Base-by-base conservation (phyloP, 2,329 filamentous ascomycete species). In the Rachicladosporium sp. region DNA sequence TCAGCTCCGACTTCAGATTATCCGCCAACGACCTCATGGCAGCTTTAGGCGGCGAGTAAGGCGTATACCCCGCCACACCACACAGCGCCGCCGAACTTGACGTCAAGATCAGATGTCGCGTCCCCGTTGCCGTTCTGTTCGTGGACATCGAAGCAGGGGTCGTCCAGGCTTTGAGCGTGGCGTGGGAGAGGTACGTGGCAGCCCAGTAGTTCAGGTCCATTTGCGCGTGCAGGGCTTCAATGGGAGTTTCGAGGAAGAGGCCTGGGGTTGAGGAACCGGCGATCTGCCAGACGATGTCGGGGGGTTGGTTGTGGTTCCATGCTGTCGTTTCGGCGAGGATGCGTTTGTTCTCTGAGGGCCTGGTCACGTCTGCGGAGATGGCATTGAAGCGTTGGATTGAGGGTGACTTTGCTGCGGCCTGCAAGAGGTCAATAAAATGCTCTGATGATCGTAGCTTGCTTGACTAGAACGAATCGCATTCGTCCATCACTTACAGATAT, bases 151-250 rank as follows among this genome's bases (percentile, higher is more conserved):
- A 6, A 49, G 50, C 56, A 10, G 58, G 65, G 35, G 53, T 61
- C 33, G 87, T 73, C 89, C 89, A 95, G 44, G 74, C 71, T 38
- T 72, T 73, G 45, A 95, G 65, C 11, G 82, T 76, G 12, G 84
- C 78, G 57, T 93, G 86, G 30, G 86, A 81, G 64, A 93, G 83
- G 59, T 93, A 91, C 31, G 81, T 80, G 27, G 79, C 78, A 36
- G 85, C 83, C 72, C 80, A 94, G 66, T 85, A 96, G 64, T 95
- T 89, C 50, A 89, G 74, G 56, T 94, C 85, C 85, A 94, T 94
- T 59, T 93, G 85, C 47, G 71, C 67, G 33, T 80, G 74, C 48
- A 87, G 66, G 8, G 72, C 73, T 6, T 77, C 65, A 38, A 84
- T 66, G 6, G 81, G 71, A 31, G 76, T 77, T 45, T 94, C 83